A percentile compares a stretch with the other conserved stretches of the same genome.
These are phyloP conservation scores for Oldenlandia corymbosa DNA, from an alignment of 257 asterid genomes.

Conservation along the genomic window DNA sequence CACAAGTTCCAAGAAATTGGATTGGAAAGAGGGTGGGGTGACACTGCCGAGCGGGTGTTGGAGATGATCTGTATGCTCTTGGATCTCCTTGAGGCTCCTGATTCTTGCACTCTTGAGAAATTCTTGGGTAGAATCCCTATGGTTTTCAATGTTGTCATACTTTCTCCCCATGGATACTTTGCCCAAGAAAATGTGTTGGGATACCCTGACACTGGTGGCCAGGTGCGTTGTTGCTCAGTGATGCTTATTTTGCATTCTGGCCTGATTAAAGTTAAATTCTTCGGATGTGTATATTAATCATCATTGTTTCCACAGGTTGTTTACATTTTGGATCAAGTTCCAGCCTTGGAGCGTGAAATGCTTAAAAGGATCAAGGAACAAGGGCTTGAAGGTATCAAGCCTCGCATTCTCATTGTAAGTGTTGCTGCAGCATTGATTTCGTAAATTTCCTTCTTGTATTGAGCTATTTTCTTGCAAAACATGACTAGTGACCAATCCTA, in stretches of 20 bases:
- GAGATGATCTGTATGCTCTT: conserved; percentile 85
- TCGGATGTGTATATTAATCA: background rate
- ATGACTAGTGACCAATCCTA: background rate
- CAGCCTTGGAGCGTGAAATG: conserved; percentile 93
- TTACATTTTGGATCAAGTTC: conserved; percentile 98
- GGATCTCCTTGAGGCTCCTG: conserved; percentile 92
- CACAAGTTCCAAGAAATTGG: conserved; percentile 82
- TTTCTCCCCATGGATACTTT: conserved; percentile 96
- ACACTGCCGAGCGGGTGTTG: conserved; percentile 56
- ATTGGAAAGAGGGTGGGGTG: conserved; percentile 98
- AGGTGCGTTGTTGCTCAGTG: no score
- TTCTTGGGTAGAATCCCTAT: conserved; percentile 83
- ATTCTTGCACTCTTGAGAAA: conserved; percentile 78
- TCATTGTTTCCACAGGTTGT: conserved; percentile 55
- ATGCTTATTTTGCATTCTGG: background rate
- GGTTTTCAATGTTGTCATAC: conserved; percentile 97
- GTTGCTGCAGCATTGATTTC: background rate
- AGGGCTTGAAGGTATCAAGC: conserved; percentile 76
- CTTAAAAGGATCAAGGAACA: conserved; percentile 92
- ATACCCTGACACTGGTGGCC: conserved; percentile 98
- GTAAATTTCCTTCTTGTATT: background rate
- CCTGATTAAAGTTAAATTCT: no score
- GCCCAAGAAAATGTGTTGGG: conserved; percentile 99
- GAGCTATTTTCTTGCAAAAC: background rate
- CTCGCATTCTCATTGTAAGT: conserved; percentile 82